Evolutionary conservation across 23 red algal genomes (phyloP), one percentile per base, ranked within the genome.

Genomic region (Gracilaria domingensis): DNA sequence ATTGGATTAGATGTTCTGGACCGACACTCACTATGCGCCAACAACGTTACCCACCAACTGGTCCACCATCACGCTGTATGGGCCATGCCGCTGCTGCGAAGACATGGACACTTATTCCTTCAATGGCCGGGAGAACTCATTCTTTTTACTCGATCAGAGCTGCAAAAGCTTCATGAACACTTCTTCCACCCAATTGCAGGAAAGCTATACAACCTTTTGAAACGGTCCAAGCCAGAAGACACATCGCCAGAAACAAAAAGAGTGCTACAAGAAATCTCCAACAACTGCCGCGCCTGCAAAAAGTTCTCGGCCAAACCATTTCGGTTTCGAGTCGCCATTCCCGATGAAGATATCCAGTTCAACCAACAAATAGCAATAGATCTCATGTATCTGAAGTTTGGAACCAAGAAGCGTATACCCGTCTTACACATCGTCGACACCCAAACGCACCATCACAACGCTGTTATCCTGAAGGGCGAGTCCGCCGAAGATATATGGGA

Each of bases 271-370:
- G 8, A 79, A 14, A 36, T 91, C 12, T 36, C 74, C 0, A 80
- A 30, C 0, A 49, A 36, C 0, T 82, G 75, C 33, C 49, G 51
- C 48, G 16, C 87, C 3, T 80, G 87, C 17, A 56, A 91, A 24
- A 23, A 28, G 12, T 40, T 82, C 37, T 33, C 49, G 32, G 0
- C 21, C 32, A 57, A 12, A 18, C 60, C 55, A 4, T 34, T 11
- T 9, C 72, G 87, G 23, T 91, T 91, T 37, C 75, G 75, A 4
- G 87, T 91, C 18, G 67, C 87, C 12, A 60, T 86, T 12, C 82
- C 82, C 5, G 34, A 67, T 40, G 65, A 70, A 8, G 59, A 86
- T 21, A 29, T 86, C 26, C 49, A 28, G 33, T 86, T 66, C 50
- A 86, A 86, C 17, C 82, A 86, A 40, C 60, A 86, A 36, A 11